These are phyloP conservation scores for Flaveria bidentis DNA, from an alignment of 129 eudicot species.

Conservation along the genomic window DNA sequence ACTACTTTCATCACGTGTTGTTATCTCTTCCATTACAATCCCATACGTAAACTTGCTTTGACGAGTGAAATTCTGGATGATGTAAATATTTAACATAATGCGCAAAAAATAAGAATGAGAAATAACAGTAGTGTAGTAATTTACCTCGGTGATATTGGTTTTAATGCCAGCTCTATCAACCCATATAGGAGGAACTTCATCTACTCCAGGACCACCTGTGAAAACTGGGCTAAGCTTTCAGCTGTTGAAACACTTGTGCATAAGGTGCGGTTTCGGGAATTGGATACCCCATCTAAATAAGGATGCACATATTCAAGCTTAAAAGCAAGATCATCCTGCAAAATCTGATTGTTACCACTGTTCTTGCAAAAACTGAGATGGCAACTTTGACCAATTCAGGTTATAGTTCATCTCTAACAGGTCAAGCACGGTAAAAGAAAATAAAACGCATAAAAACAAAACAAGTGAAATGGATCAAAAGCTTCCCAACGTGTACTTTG, in stretches of 20 bases:
- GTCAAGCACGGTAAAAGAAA: background rate
- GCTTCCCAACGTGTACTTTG: background rate
- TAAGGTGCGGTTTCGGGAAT: slow-evolving; percentile 82
- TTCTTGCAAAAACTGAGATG: slow-evolving; percentile 14
- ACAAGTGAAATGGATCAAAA: background rate
- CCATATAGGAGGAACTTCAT: slow-evolving; percentile 96
- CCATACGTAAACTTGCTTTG: slow-evolving; percentile 96
- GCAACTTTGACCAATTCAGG: background rate
- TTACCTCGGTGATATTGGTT: slow-evolving; percentile 92
- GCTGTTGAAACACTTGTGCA: slow-evolving; percentile 77
- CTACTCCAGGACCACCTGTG: slow-evolving; percentile 92
- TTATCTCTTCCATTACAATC: slow-evolving; percentile 86
- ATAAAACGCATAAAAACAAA: background rate
- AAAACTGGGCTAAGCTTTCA: slow-evolving; percentile 93
- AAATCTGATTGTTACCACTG: slow-evolving; percentile 15
- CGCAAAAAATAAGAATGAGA: background rate
- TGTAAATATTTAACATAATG: background rate
- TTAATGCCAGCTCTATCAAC: slow-evolving; percentile 91
- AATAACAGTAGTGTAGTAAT: background rate
- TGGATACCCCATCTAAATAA: slow-evolving; percentile 67
- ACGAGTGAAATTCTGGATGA: slow-evolving; percentile 71
- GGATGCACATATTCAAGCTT: slow-evolving; percentile 95
- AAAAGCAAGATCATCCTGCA: slow-evolving; percentile 94
- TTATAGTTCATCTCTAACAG: background rate
- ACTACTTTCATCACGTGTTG: slow-evolving; percentile 91